Base-by-base conservation (phyloP, 2,329 filamentous ascomycete species). In the Scleromitrula shiraiana region DNA sequence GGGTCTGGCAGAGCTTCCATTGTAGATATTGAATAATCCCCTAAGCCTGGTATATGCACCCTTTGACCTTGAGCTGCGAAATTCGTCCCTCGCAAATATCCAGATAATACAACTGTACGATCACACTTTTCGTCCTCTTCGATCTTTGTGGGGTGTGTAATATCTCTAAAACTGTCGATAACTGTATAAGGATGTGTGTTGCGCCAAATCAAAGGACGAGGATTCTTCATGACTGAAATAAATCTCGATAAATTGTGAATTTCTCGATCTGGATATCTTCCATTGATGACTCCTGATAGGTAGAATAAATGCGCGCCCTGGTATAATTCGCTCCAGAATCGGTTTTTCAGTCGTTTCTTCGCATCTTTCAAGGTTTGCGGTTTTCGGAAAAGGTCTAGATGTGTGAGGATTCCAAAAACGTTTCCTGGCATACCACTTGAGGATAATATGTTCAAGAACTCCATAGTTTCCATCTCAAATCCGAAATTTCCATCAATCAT, bases 391-490 rank as follows among this genome's bases (percentile, higher is more conserved):
- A 98, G 73, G 64, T 98, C 93, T 52, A 98, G 74, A 72, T 98
- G 94, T 14, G 93, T 97, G 37, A 98, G 76, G 49, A 98, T 90
- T 44, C 93, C 93, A 64, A 98, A 97, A 30, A 98, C 90, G 60
- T 98, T 98, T 56, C 93, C 91, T 0, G 94, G 93, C 91, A 98
- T 97, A 66, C 93, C 93, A 24, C 87, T 95, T 2, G 88, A 81
- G n/a, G 87, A 85, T 42, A 98, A 73, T 15, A 96, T 83, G 59
- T 96, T 97, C 62, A 98, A 72, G 53, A 98, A 98, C 68, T 98
- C 93, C 93, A 98, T 98, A 0, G 93, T 98, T 75, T 98, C 93
- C 93, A 98, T 98, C 70, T 98, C 93, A 64, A 98, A 98, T 12
- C 93, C 94, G 62, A 86, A 98, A 69, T 97, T 97, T 48, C 93